phyloP scores from a whole-genome alignment of 306 rosid species.

The Medicago ruthenica region DNA sequence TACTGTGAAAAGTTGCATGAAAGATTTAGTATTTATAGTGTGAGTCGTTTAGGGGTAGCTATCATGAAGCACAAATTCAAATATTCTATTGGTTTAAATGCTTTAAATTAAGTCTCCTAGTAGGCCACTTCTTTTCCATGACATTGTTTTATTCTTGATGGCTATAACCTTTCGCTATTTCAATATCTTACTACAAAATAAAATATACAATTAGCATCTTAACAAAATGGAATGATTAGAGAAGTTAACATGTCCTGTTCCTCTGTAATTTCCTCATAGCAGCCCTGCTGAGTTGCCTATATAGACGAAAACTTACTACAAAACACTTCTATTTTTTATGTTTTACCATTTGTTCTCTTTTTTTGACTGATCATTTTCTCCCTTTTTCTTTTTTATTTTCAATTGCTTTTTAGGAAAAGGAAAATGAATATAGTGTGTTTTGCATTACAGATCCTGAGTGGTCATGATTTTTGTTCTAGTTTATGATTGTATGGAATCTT shows the following conservation, averaged over 20 bases:
- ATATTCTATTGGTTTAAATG: slow-evolving; percentile 33
- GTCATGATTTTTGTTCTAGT: slow-evolving; percentile 19
- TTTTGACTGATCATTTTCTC: background rate
- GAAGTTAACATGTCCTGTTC: slow-evolving; percentile 3
- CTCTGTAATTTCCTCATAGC: slow-evolving; percentile 31
- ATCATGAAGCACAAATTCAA: slow-evolving; percentile 59
- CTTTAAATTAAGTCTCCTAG: slow-evolving; percentile 45
- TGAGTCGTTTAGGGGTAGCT: slow-evolving; percentile 57
- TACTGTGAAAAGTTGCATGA: slow-evolving; percentile 47
- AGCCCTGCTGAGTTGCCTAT: slow-evolving; percentile 41
- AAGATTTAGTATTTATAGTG: slow-evolving; percentile 51
- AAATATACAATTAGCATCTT: slow-evolving; percentile 38
- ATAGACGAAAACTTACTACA: slow-evolving; percentile 45
- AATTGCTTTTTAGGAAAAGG: slow-evolving; percentile 1
- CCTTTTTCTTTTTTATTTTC: background rate
- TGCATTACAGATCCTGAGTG: slow-evolving; percentile 28
- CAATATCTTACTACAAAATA: slow-evolving; percentile 43
- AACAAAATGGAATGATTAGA: background rate
- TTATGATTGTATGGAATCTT: slow-evolving; percentile 22
- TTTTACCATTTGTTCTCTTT: too few relatives aligned
- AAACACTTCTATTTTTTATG: slow-evolving; percentile 3
- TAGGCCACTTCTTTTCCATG: slow-evolving; percentile 48
- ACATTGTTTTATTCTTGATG: slow-evolving; percentile 27
- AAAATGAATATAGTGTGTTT: slow-evolving; percentile 25
- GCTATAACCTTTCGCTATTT: too few relatives aligned